Evolutionary conservation across 257 asterid species (phyloP).

Genomic region (Plantago ovata): DNA sequence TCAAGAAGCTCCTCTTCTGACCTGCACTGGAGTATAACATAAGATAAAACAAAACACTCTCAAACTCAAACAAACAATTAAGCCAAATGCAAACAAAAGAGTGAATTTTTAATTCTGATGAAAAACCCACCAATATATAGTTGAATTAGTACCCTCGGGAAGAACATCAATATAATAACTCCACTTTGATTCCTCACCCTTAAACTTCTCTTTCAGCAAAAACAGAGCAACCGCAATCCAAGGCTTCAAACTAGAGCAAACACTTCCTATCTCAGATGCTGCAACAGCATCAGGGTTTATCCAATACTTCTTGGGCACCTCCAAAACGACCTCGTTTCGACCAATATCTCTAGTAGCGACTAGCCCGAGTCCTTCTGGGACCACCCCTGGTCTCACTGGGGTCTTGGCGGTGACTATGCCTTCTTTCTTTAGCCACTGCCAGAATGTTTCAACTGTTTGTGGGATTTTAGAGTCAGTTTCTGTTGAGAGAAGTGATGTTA

Average conservation of each 20-base stretch:
- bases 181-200: conserved; percentile 77
- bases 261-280: conserved; percentile 63
- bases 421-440: conserved; percentile 91
- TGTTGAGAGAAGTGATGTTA: conserved; percentile 36
- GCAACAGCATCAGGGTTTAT: conserved; percentile 71
- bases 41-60: conserved; percentile 25
- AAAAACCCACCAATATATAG: conserved; percentile 87
- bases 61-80: conserved; percentile 1
- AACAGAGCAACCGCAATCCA: conserved; percentile 83
- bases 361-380: conserved; percentile 87
- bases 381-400: conserved; percentile 76
- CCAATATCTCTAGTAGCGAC: conserved; percentile 67
- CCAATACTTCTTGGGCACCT: conserved; percentile 86
- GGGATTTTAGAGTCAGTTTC: conserved; percentile 58
- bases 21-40: conserved; percentile 85
- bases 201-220: conserved; percentile 63
- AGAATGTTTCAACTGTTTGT: conserved; percentile 51
- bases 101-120: neutral
- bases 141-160: conserved; percentile 69
- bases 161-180: conserved; percentile 62
- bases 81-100: neutral
- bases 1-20: conserved; percentile 98
- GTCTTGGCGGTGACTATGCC: conserved; percentile 74
- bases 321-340: conserved; percentile 75
- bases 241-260: conserved; percentile 80